These are phyloP conservation scores for Plasmodium falciparum DNA, from an alignment of 169 alveolate genomes.

Conservation along the genomic window DNA sequence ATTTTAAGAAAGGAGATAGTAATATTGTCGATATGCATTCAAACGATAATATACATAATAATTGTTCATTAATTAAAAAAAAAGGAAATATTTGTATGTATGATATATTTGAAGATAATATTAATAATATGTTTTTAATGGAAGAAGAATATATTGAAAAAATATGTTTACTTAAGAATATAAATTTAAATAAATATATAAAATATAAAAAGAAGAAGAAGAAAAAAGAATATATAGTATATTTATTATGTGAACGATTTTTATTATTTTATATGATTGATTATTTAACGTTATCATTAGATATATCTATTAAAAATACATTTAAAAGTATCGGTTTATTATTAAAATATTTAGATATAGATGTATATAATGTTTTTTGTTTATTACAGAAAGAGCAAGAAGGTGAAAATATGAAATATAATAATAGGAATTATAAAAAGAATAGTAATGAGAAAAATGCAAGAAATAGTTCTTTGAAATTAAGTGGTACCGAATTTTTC, in stretches of 20 bases:
- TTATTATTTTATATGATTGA: conserved; percentile 69
- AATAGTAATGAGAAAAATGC: not conserved
- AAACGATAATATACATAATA: not conserved
- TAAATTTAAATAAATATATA: conserved; percentile 46
- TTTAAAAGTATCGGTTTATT: conserved; percentile 51
- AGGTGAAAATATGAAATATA: conserved; percentile 35
- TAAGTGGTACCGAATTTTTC: conserved; percentile 70
- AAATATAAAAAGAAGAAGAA: conserved; percentile 66
- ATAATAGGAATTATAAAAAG: not conserved
- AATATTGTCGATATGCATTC: not conserved
- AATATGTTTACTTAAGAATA: conserved; percentile 62
- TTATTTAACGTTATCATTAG: conserved; percentile 56
- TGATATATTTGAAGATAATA: conserved; percentile 21
- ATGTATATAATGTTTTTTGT: conserved; percentile 62
- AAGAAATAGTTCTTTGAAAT: conserved; percentile 14
- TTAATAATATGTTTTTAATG: conserved; percentile 45
- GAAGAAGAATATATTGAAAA: conserved; percentile 65
- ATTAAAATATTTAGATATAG: conserved; percentile 51
- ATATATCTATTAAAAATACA: conserved; percentile 63
- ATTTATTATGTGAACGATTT: conserved; percentile 62
- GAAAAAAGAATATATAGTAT: conserved; percentile 62
- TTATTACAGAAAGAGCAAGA: conserved; percentile 65
- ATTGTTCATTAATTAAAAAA: not conserved
- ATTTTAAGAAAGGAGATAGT: not conserved
- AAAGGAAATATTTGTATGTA: not conserved